These are phyloP conservation scores for Cercospora janseana DNA, from an alignment of 2,329 filamentous ascomycete species.

Conservation along the genomic window DNA sequence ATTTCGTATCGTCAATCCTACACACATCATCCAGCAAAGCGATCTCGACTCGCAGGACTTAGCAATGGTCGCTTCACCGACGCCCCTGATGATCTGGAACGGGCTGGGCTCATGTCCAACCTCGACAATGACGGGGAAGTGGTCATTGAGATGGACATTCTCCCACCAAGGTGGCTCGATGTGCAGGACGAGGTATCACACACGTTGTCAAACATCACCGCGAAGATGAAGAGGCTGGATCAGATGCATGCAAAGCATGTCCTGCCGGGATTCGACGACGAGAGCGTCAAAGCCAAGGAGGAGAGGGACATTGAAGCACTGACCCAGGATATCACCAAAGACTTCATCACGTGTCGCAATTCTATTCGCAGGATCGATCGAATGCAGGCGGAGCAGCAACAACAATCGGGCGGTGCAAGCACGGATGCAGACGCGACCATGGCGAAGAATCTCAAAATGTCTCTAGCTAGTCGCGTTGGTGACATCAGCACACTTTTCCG, in stretches of 20 bases:
- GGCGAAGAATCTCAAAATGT: conserved; percentile 94
- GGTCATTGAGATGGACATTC: conserved; percentile 95
- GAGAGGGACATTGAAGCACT: conserved; percentile 86
- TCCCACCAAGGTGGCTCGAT: conserved; percentile 94
- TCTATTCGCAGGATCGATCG: conserved; percentile 83
- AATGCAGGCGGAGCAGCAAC: conserved; percentile 79
- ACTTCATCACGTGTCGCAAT: conserved; percentile 85
- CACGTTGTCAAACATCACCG: conserved; percentile 73
- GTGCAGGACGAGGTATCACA: conserved; percentile 91
- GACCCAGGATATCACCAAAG: conserved; percentile 84
- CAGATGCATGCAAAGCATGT: conserved; percentile 96
- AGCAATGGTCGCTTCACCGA: conserved; percentile 45
- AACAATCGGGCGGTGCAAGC: conserved; percentile 60
- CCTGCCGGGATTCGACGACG: conserved; percentile 92
- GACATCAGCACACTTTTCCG: conserved; percentile 88
- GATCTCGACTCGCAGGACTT: conserved; percentile 59
- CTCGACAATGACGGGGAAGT: conserved; percentile 76
- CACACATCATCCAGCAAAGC: conserved; percentile 83
- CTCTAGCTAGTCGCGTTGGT: conserved; percentile 81
- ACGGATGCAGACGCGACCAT: conserved; percentile 86
- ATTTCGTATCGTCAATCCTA: conserved; percentile 99
- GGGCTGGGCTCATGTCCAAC: conserved; percentile 79
- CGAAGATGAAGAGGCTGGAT: conserved; percentile 80
- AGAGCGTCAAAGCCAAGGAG: conserved; percentile 80
- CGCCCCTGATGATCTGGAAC: conserved; percentile 53